Conservation (phyloP, 1,139 yeast genomes). For the Zygosaccharomyces sapae region DNA sequence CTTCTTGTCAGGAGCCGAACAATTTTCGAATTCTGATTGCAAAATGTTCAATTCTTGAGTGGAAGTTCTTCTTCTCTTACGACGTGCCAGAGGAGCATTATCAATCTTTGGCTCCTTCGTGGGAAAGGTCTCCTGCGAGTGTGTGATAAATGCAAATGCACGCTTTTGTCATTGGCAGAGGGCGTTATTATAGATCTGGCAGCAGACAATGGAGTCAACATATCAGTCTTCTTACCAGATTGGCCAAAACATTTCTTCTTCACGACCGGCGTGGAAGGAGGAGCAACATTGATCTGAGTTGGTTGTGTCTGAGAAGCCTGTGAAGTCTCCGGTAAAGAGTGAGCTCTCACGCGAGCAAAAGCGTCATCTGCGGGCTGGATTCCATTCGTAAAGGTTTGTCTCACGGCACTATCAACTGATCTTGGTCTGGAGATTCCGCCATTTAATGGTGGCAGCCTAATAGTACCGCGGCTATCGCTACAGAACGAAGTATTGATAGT, state of each 20-base stretch:
- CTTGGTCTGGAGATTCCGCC: constrained; percentile 19
- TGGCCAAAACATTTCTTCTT: constrained; percentile 11
- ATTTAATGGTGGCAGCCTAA: constrained; percentile 30
- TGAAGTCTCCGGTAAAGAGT: constrained; percentile 4
- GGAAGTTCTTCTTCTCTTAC: constrained; percentile 92
- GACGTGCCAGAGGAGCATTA: constrained; percentile 82
- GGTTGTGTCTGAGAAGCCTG: constrained; percentile 1
- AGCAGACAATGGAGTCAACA: constrained; percentile 30
- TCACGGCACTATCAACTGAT: constrained; percentile 28
- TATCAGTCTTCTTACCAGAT: constrained; percentile 17
- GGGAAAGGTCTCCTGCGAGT: constrained; percentile 83
- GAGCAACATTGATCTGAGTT: not conserved
- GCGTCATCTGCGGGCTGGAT: not conserved
- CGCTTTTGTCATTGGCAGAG: constrained; percentile 36
- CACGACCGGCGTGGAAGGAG: constrained; percentile 25
- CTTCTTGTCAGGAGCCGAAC: constrained; percentile 76
- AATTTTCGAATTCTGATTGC: constrained; percentile 69
- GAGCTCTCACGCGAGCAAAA: constrained; percentile 5
- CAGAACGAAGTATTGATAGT: constrained; percentile 13
- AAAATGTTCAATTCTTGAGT: constrained; percentile 78
- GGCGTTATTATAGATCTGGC: constrained; percentile 30
- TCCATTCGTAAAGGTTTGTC: constrained; percentile 18
- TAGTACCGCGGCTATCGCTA: constrained; percentile 21
- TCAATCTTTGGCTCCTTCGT: constrained; percentile 81
- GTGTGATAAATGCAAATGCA: constrained; percentile 85